Evolutionary conservation across 768 basidiomycete genomes (phyloP), one percentile per base, ranked within the genome.

Genomic region (Boletus sp.): DNA sequence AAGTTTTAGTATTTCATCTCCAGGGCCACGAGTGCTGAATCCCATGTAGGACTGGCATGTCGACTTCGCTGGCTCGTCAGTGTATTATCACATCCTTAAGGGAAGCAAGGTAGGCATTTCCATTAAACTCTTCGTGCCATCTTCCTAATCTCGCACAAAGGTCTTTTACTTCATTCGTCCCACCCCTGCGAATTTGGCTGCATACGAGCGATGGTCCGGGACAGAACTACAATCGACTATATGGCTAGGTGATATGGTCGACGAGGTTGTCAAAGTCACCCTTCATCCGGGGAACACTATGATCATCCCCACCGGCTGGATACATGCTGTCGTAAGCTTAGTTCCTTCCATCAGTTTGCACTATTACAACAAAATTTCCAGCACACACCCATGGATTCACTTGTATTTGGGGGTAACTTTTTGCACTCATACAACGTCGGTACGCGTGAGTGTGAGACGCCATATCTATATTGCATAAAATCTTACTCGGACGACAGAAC

Each of bases 401-500:
- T 99, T 41, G 97, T 99, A 1, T 96, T 98, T 66, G 96, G 96
- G 1, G 96, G 96, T 39, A 99, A 99, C 72, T 99, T 98, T 70
- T 71, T 99, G 49, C 96, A 99, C 73, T 95, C 94, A 8, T 94
- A 89, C 71, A 87, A 93, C 64, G 83, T 96, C 44, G 78, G 81
- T 1, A 93, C 88, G 3, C 95, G 94, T 95, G 72, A 62, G 90
- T 73, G 3, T 17, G 5, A 52, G 32, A 33, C 29, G 17, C 32
- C 10, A 37, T 35, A 18, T 7, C 7, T 17, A 9, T 20, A 62
- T 54, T 47, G 47, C 56, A 28, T 52, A 35, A 32, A 41, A 17
- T 28, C 59, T 73, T 44, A 64, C 15, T 20, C 32, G 50, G 47
- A 12, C 40, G 35, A 52, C 71, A 96, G 94, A 99, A 74, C 78